These are phyloP conservation scores for Psilocybe tampanensis DNA, from an alignment of 768 basidiomycete genomes.

Conservation along the genomic window DNA sequence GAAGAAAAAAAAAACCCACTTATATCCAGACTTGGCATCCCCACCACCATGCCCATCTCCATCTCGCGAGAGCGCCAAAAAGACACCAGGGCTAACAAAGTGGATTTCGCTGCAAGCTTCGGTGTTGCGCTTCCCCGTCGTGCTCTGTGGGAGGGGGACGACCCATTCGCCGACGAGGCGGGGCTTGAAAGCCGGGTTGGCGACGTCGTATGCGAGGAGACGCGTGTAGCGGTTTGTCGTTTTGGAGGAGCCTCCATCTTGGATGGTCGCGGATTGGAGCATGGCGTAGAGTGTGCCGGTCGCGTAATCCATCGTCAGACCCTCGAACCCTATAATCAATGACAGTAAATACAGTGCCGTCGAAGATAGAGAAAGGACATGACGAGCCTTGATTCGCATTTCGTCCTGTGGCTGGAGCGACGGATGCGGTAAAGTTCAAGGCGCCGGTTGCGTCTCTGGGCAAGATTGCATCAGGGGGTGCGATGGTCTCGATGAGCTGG, in stretches of 20 bases:
- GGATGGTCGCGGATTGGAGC: slow-evolving; percentile 63
- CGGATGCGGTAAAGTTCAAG: slow-evolving; percentile 53
- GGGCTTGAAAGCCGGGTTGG: slow-evolving; percentile 33
- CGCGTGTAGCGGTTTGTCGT: slow-evolving; percentile 54
- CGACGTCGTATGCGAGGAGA: slow-evolving; percentile 56
- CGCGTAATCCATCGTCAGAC: slow-evolving; percentile 51
- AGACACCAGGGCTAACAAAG: slow-evolving; percentile 53
- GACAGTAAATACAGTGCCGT: neutral
- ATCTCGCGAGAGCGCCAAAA: slow-evolving; percentile 62
- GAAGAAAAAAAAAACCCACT: slow-evolving; percentile 34
- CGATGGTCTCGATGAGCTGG: slow-evolving; percentile 54
- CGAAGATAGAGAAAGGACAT: neutral
- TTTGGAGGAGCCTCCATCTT: slow-evolving; percentile 59
- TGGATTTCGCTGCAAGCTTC: slow-evolving; percentile 57
- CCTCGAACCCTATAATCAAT: slow-evolving; percentile 51
- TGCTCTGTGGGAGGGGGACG: slow-evolving; percentile 56
- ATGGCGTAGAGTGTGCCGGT: slow-evolving; percentile 59
- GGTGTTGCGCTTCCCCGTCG: slow-evolving; percentile 42
- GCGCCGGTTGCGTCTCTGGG: slow-evolving; percentile 45
- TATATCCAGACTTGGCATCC: slow-evolving; percentile 51
- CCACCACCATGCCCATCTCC: slow-evolving; percentile 60
- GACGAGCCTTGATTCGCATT: slow-evolving; percentile 50
- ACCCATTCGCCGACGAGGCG: slow-evolving; percentile 58
- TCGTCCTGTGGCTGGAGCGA: slow-evolving; percentile 54
- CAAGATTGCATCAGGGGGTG: slow-evolving; percentile 58